Evolutionary conservation across 257 asterid genomes (phyloP).

Genomic region (Parsonsia alboflavescens): DNA sequence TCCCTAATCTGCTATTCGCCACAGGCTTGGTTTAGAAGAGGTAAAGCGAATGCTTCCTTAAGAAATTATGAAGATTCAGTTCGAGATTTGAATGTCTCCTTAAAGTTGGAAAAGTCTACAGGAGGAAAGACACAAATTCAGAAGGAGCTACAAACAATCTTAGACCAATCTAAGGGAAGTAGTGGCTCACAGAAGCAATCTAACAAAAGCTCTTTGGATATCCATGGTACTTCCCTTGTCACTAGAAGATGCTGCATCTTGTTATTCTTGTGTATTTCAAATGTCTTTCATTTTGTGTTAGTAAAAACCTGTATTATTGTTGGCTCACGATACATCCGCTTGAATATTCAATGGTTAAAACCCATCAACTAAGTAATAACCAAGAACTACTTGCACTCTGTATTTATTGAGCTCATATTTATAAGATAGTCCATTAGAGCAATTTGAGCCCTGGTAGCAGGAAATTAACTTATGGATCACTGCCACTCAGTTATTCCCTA

Average conservation of each 20-base stretch:
- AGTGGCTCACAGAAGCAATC: conserved; percentile 27
- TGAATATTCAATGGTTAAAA: not conserved
- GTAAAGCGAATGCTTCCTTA: conserved; percentile 71
- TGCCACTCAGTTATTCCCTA: not conserved
- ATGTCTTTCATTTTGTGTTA: not conserved
- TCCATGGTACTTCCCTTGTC: conserved; percentile 11
- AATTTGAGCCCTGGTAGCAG: not conserved
- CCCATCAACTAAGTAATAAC: not conserved
- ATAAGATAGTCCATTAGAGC: not conserved
- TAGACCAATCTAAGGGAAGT: conserved; percentile 30
- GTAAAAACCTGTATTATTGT: not conserved
- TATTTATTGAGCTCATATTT: not conserved
- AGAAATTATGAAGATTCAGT: conserved; percentile 60
- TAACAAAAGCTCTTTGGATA: conserved; percentile 38
- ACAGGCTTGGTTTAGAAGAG: conserved; percentile 95
- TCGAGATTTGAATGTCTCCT: conserved; percentile 56
- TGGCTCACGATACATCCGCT: not conserved
- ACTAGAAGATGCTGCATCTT: not conserved
- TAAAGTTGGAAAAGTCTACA: conserved; percentile 54
- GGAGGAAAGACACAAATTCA: conserved; percentile 75
- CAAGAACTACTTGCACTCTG: not conserved
- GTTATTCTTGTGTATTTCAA: not conserved
- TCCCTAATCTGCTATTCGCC: conserved; percentile 7
- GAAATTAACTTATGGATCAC: not conserved
- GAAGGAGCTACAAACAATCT: conserved; percentile 42